Evolutionary conservation across 768 basidiomycete species (phyloP).

Genomic region (Agrocybe chaxingu): DNA sequence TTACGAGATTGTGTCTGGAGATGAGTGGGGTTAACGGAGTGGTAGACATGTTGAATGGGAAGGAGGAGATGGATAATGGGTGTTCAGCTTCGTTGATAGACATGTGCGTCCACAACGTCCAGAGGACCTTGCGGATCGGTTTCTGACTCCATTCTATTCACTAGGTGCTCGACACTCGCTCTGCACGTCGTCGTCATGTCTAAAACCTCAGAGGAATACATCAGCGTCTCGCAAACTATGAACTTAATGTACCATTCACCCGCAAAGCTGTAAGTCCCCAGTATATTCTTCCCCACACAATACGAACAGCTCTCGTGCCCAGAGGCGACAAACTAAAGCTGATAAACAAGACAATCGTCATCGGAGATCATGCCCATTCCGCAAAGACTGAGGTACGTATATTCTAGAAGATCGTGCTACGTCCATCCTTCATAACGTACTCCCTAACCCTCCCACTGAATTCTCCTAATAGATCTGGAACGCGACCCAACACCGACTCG

Average conservation of each 20-base stretch:
- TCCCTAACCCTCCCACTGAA: neutral
- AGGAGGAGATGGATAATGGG: conserved; percentile 49
- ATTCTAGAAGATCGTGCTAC: neutral
- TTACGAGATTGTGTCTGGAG: no score
- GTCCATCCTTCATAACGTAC: neutral
- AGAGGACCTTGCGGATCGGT: neutral
- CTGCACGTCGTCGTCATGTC: conserved; percentile 31
- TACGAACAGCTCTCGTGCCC: no score
- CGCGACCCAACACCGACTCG: conserved; percentile 44
- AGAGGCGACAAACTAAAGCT: conserved; percentile 52
- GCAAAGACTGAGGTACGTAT: conserved; percentile 46
- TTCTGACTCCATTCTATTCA: neutral
- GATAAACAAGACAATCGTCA: conserved; percentile 46
- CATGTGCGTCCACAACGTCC: conserved; percentile 30
- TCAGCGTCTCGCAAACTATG: conserved; percentile 48
- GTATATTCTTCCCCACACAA: no score
- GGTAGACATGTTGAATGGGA: conserved; percentile 55
- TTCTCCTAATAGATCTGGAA: conserved; percentile 51
- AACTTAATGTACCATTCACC: conserved; percentile 47
- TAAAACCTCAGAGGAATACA: conserved; percentile 18
- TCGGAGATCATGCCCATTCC: conserved; percentile 45
- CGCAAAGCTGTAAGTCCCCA: no score
- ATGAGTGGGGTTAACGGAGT: no score
- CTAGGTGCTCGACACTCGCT: conserved; percentile 46
- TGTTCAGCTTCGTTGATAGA: conserved; percentile 55